Evolutionary conservation across 2,329 filamentous ascomycete genomes (phyloP).

Genomic region (Leptographium lundbergii): DNA sequence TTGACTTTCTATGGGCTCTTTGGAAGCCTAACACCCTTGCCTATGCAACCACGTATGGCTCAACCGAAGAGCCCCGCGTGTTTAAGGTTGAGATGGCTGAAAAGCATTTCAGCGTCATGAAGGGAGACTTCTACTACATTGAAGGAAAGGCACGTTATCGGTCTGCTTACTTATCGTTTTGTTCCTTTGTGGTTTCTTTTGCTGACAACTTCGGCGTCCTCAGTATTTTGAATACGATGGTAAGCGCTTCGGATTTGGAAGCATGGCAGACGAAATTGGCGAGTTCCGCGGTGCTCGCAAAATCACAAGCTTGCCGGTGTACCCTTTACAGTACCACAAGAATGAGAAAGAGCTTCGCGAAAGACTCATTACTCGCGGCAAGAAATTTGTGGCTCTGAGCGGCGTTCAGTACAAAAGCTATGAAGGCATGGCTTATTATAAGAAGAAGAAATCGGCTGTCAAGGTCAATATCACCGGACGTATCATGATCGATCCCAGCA

Average conservation of each 20-base stretch:
- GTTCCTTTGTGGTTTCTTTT: neutral
- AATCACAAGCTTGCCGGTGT: constrained; percentile 66
- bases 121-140: constrained; percentile 63
- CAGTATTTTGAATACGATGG: constrained; percentile 80
- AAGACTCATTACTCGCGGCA: constrained; percentile 65
- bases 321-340: constrained; percentile 70
- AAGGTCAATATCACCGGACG: constrained; percentile 80
- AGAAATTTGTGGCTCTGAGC: constrained; percentile 69
- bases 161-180: neutral
- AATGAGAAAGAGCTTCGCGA: constrained; percentile 51
- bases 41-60: constrained; percentile 66
- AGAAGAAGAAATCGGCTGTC: constrained; percentile 60
- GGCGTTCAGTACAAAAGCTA: constrained; percentile 76
- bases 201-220: neutral
- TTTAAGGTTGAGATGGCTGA: constrained; percentile 72
- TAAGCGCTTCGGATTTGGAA: constrained; percentile 69
- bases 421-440: constrained; percentile 74
- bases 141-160: constrained; percentile 41
- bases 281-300: constrained; percentile 71
- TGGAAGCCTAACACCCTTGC: constrained; percentile 79
- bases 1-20: constrained; percentile 77
- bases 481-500: constrained; percentile 76
- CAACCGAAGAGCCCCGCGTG: constrained; percentile 61
- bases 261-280: constrained; percentile 54
- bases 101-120: constrained; percentile 55